These are phyloP conservation scores for Euphorbia lathyris DNA, from an alignment of 345 rosid genomes.

Conservation along the genomic window DNA sequence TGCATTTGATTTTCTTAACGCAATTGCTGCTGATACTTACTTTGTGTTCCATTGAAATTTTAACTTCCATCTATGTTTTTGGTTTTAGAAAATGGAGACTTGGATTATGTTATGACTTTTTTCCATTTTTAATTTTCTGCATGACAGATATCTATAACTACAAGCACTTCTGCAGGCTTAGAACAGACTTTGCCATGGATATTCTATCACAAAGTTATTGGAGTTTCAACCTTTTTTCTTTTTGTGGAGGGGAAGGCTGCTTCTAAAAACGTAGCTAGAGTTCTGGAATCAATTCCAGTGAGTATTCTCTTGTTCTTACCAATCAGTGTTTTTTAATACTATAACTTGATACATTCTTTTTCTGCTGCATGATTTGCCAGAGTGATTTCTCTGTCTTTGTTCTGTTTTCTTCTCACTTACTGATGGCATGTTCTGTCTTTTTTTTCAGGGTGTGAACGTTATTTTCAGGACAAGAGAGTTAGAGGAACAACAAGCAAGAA, in stretches of 20 bases:
- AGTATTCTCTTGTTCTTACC: slow-evolving; percentile 26
- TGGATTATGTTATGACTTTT: background rate
- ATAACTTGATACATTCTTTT: slow-evolving; percentile 5
- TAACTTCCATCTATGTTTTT: background rate
- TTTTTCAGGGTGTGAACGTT: slow-evolving; percentile 72
- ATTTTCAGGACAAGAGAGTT: slow-evolving; percentile 75
- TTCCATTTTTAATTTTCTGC: slow-evolving; percentile 2
- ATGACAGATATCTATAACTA: slow-evolving; percentile 73
- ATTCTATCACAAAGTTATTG: slow-evolving; percentile 84
- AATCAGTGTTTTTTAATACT: background rate
- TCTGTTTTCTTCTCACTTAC: background rate
- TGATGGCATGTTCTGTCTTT: slow-evolving; percentile 3
- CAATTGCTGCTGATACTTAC: too few species aligned
- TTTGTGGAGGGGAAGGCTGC: slow-evolving; percentile 98
- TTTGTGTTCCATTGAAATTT: background rate
- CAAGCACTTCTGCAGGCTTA: slow-evolving; percentile 92
- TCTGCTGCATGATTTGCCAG: background rate
- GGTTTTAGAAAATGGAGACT: background rate
- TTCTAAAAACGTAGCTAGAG: slow-evolving; percentile 59
- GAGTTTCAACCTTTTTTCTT: slow-evolving; percentile 76
- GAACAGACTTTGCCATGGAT: slow-evolving; percentile 90
- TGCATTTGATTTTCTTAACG: background rate
- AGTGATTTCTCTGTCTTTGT: slow-evolving; percentile 12
- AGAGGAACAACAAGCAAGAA: slow-evolving; percentile 84
- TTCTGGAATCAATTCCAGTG: slow-evolving; percentile 73